Evolutionary conservation across 148 eudicot genomes (phyloP).

Genomic region (Heliosperma pusillum): DNA sequence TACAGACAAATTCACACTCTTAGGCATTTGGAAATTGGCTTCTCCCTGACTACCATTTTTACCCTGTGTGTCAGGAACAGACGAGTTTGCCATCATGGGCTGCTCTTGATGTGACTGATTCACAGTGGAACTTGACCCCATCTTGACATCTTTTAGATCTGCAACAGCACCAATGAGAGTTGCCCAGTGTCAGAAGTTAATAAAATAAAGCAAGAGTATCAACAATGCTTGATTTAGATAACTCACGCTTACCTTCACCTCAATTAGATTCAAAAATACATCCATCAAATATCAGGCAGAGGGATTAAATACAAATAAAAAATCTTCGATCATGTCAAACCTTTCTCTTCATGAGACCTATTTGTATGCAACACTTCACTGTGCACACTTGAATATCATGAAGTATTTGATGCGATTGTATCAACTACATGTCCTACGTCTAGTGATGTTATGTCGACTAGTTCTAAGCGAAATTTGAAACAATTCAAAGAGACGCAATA

Average conservation of each 20-base stretch:
- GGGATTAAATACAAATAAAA: not conserved
- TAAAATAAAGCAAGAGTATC: not conserved
- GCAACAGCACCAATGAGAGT: constrained; percentile 6
- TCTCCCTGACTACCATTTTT: constrained; percentile 32
- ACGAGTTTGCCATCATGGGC: constrained; percentile 33
- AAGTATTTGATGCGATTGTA: not conserved
- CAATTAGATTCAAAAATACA: constrained; percentile 2
- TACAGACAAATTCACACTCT: constrained; percentile 15
- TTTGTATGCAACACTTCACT: not conserved
- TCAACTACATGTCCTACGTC: not conserved
- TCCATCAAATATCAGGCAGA: not conserved
- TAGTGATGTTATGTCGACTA: not conserved
- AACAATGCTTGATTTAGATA: not conserved
- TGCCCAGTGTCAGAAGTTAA: not conserved
- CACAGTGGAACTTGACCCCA: constrained; percentile 26
- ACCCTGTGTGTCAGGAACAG: constrained; percentile 33
- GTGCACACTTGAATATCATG: not conserved
- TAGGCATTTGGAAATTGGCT: constrained; percentile 11
- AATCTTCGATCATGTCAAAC: not conserved
- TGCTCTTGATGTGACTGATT: constrained; percentile 30
- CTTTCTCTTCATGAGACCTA: not conserved
- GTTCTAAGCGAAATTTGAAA: not conserved
- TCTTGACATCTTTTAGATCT: constrained; percentile 27
- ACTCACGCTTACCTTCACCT: not conserved
- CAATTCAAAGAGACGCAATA: not conserved